phyloP scores from a whole-genome alignment of 176 grass and related monocot genomes.

The Chloris gayana region DNA sequence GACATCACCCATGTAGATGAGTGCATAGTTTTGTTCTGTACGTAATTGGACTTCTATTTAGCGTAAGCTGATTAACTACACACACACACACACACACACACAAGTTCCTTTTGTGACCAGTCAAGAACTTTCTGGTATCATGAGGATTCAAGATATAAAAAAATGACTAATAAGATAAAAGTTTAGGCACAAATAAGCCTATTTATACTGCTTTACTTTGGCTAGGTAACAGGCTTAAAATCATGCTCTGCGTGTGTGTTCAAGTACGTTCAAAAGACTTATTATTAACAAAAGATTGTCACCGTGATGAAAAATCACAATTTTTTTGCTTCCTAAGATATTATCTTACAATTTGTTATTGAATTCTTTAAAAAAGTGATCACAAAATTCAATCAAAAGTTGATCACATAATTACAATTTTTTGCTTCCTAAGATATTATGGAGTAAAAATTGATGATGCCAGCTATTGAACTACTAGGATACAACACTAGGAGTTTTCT shows the following conservation, averaged over 20 bases:
- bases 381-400: not conserved
- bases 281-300: not conserved
- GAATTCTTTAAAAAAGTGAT: not conserved
- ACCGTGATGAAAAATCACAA: not conserved
- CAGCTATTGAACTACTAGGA: no score
- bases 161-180: no score
- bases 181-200: no score
- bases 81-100: no score
- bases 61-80: no score
- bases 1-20: not conserved
- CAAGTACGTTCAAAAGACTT: not conserved
- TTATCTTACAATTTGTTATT: no score
- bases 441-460: not conserved
- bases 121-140: not conserved
- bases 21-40: not conserved
- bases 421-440: not conserved
- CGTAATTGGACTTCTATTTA: not conserved
- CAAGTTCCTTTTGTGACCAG: not conserved
- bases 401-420: not conserved
- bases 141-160: not conserved
- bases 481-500: no score
- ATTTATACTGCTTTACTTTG: no score
- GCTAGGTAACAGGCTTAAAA: not conserved
- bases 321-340: no score
- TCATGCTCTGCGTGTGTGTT: not conserved